Percentiles rank a stretch among this genome's conserved stretches.
These are phyloP conservation scores for Volvox carteri DNA, from an alignment of 163 green algal species.

Conservation along the genomic window DNA sequence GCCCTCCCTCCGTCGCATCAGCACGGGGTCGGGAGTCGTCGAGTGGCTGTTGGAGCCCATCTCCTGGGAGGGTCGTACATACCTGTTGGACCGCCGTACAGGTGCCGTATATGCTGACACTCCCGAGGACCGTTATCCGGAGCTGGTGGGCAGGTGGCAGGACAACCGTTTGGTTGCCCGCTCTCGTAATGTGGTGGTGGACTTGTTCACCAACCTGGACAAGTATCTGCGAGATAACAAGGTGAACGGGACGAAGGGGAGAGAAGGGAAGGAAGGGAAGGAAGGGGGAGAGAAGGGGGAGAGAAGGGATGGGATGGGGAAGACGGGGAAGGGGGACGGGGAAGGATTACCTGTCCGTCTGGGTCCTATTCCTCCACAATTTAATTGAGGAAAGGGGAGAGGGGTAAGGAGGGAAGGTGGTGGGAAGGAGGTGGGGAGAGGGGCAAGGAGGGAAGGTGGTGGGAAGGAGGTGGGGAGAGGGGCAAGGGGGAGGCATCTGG, in stretches of 20 bases:
- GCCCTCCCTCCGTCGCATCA: background rate
- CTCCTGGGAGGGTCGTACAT: slow-evolving; percentile 6
- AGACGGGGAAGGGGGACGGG: background rate
- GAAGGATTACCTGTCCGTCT: no score
- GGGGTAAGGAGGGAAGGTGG: no score
- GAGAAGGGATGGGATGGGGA: background rate
- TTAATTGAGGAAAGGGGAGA: no score
- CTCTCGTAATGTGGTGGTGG: slow-evolving; percentile 43
- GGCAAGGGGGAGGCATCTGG: no score
- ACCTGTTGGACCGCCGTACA: slow-evolving; percentile 35
- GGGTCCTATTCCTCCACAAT: no score
- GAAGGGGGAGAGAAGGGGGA: background rate
- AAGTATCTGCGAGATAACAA: slow-evolving; percentile 53
- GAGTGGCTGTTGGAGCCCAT: slow-evolving; percentile 49
- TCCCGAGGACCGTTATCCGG: slow-evolving; percentile 30
- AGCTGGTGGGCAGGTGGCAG: slow-evolving; percentile 51
- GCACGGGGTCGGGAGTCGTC: background rate
- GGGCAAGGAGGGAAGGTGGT: no score
- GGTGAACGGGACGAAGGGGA: no score
- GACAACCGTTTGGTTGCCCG: slow-evolving; percentile 48
- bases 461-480: no score
- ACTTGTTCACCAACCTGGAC: slow-evolving; percentile 58
- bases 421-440: no score
- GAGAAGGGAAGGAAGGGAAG: background rate
- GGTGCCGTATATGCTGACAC: slow-evolving; percentile 42